Evolutionary conservation across 768 basidiomycete genomes (phyloP), one percentile per base, ranked within the genome.

Genomic region (Rhodosporidiobolus odoratus): DNA sequence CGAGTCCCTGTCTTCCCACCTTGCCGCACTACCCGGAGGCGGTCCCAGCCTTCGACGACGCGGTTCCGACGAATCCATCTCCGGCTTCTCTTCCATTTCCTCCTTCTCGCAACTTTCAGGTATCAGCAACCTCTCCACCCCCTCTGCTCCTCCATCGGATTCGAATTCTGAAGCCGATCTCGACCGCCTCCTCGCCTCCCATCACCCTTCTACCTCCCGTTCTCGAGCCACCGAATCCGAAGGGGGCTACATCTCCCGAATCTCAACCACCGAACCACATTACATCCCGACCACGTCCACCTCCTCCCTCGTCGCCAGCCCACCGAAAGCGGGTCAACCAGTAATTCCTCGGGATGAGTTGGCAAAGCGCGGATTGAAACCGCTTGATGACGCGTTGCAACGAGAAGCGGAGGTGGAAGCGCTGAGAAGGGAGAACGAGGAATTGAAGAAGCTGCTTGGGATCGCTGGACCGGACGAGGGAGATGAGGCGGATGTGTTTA

Each of bases 341-440:
- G 30, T 30, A 8, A 7, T 10, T 32, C n/a, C 16, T 41, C 4
- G 19, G 25, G 64, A 71, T 32, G 41, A 56, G 54, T 4, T 58
- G 34, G 45, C 35, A 4, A 0, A 6, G n/a, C 32, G 41, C 7
- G 78, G 81, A 21, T 75, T 76, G n/a, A 77, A 78, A 41, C 73
- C 73, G 48, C 82, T 83, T 50, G 92, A 98, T 79, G 97, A 95
- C 91, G 88, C 90, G 3, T 73, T 88, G 68, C 90, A 92, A 79
- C 85, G 96, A 70, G 95, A 98, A 78, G 81, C 82, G 71, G 96
- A 98, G 81, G 91, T 99, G 62, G 76, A 84, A 16, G 84, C 93
- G 58, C 81, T 99, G 52, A 88, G 89, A 79, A 81, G 81, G 59
- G 95, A 98, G 81, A 99, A 99, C 77, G 84, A 85, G 53, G 84